phyloP scores from a whole-genome alignment of 164 flowering plant species.

The Cinnamomum chago region DNA sequence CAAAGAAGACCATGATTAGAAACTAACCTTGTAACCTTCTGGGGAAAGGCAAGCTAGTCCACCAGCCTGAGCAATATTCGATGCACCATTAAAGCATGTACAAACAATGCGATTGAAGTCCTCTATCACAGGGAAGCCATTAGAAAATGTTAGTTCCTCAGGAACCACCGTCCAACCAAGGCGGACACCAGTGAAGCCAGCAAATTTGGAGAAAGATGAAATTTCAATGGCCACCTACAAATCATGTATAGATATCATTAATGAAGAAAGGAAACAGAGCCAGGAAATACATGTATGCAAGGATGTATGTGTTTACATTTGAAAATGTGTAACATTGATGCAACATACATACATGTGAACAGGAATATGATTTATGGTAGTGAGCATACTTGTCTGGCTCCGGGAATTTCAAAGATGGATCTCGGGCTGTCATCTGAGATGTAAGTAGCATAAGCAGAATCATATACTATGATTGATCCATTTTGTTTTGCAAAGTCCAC shows the following conservation, averaged over 20 bases:
- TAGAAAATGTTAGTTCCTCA: slow-evolving; percentile 45
- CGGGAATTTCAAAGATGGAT: slow-evolving; percentile 75
- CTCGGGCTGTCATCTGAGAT: slow-evolving; percentile 71
- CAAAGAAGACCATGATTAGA: background rate
- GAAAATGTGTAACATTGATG: too few relatives aligned
- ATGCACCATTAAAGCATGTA: slow-evolving; percentile 75
- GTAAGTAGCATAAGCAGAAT: slow-evolving; percentile 73
- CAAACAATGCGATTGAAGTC: slow-evolving; percentile 59
- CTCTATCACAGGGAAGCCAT: slow-evolving; percentile 57
- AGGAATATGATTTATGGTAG: background rate
- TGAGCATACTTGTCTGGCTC: slow-evolving; percentile 63
- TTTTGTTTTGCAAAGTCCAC: slow-evolving; percentile 66
- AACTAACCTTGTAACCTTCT: slow-evolving; percentile 49
- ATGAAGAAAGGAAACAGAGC: background rate
- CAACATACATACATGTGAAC: too few relatives aligned
- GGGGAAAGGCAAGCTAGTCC: slow-evolving; percentile 68
- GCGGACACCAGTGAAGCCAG: slow-evolving; percentile 77
- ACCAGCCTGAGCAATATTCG: slow-evolving; percentile 68
- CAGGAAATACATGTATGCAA: background rate
- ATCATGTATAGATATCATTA: background rate
- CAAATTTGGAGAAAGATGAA: slow-evolving; percentile 71
- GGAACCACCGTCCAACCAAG: slow-evolving; percentile 84
- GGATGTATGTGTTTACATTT: background rate
- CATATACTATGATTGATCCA: slow-evolving; percentile 78
- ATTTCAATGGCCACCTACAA: slow-evolving; percentile 68